Conservation (phyloP, 495 filamentous ascomycete species). For the Lichenothelia convexa region DNA sequence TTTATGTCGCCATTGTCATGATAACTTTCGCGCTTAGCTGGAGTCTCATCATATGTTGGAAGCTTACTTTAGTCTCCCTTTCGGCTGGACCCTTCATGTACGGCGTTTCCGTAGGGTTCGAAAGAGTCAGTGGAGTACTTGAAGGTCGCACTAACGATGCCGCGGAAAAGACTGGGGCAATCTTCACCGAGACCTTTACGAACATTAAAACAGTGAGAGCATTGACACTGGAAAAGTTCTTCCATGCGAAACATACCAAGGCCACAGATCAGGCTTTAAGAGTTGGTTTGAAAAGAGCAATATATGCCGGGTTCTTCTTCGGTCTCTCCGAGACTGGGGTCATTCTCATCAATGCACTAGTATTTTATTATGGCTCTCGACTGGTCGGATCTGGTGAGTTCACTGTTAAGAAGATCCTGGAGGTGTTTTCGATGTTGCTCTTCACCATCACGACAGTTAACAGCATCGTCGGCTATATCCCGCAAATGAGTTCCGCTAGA, state of each 20-base stretch:
- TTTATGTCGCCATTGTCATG: slow-evolving; percentile 47
- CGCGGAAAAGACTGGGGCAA: slow-evolving; percentile 30
- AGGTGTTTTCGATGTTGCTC: slow-evolving; percentile 65
- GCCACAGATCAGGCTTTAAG: slow-evolving; percentile 30
- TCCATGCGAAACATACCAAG: slow-evolving; percentile 43
- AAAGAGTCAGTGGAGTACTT: slow-evolving; percentile 45
- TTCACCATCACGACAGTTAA: slow-evolving; percentile 60
- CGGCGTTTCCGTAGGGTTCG: slow-evolving; percentile 40
- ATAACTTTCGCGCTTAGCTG: slow-evolving; percentile 48
- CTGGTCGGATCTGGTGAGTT: slow-evolving; percentile 33
- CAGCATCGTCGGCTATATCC: slow-evolving; percentile 50
- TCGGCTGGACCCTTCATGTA: slow-evolving; percentile 50
- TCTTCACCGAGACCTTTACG: slow-evolving; percentile 62
- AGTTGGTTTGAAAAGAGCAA: slow-evolving; percentile 37
- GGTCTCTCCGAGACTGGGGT: slow-evolving; percentile 54
- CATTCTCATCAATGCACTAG: slow-evolving; percentile 56
- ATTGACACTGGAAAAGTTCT: slow-evolving; percentile 58
- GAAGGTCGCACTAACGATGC: slow-evolving; percentile 48
- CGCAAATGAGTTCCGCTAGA: slow-evolving; percentile 57
- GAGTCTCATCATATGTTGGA: slow-evolving; percentile 62
- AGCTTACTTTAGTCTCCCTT: slow-evolving; percentile 62
- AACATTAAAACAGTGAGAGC: slow-evolving; percentile 70
- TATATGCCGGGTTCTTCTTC: slow-evolving; percentile 52
- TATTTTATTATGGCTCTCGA: slow-evolving; percentile 67
- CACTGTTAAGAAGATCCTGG: slow-evolving; percentile 39